phyloP scores from a whole-genome alignment of 257 asterid species.

The Nicotiana tabacum region DNA sequence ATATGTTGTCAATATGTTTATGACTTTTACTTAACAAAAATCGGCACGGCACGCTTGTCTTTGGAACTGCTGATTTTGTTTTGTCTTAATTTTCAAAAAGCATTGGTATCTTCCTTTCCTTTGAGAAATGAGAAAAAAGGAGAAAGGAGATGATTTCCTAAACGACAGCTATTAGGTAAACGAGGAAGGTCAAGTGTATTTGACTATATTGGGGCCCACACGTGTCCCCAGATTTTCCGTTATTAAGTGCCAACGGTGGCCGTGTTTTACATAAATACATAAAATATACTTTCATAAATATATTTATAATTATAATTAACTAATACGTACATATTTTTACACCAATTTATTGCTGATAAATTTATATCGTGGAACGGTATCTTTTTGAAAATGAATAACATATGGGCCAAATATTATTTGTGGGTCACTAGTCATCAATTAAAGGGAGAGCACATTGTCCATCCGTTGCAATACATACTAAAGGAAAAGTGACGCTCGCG shows the following conservation, averaged over 20 bases:
- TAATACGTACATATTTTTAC: too few relatives aligned
- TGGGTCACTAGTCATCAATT: background rate
- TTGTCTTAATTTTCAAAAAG: background rate
- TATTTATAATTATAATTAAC: too few relatives aligned
- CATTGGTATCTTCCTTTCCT: background rate
- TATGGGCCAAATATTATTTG: background rate
- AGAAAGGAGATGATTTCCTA: background rate
- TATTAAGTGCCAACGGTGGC: too few relatives aligned
- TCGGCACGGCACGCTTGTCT: slow-evolving; percentile 2
- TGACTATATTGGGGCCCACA: background rate
- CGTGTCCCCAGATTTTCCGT: too few relatives aligned
- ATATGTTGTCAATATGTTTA: background rate
- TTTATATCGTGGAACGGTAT: background rate
- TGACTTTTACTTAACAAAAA: background rate
- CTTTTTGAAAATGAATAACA: background rate
- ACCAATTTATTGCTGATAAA: too few relatives aligned
- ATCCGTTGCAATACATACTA: background rate
- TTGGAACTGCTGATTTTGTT: background rate
- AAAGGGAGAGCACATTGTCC: background rate
- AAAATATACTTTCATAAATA: too few relatives aligned
- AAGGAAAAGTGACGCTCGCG: background rate
- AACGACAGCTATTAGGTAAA: background rate
- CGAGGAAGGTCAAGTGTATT: background rate
- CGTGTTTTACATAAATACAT: too few relatives aligned
- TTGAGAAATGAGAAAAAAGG: background rate